Evolutionary conservation across 805 yeast species (phyloP), one percentile per base, ranked within the genome.

Genomic region (Maudiozyma bulderi): DNA sequence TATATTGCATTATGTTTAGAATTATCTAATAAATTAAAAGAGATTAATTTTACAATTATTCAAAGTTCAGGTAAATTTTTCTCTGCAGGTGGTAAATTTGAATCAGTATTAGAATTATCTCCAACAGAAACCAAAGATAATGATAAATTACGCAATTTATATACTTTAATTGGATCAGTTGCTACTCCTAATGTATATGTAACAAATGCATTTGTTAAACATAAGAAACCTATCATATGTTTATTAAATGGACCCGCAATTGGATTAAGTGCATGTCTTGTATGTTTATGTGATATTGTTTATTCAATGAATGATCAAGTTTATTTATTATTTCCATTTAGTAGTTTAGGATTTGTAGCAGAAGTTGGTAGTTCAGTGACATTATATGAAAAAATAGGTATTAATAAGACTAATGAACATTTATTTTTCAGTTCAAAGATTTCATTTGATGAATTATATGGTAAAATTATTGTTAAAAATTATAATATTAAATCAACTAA

Each of bases 211-310:
- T 79, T 86, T 61, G 76, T 77, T 54, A 75, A 77, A 54, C 96
- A 88, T 66, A 67, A 73, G 6, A 88, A 87, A 61, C 73, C 86
- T 3, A 69, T 88, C 37, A 80, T 81, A 14, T 78, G 79, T 46
- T 89, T 87, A 3, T 71, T 88, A 48, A 88, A 88, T 61, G 96
- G 96, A 0, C 95, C 96, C 0, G 95, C 81, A 6, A 75, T 88
- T 52, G 96, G 96, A 0, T 73, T 88, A 47, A 71, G 81, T 31
- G 80, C 90, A 6, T 85, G 87, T 0, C 62, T 88, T 46, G 82
- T 86, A 11, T 75, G 82, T 39, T 68, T 84, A 47, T 78, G 85
- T 64, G 96, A 88, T 64, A 72, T 88, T 50, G 71, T 88, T 10
- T 86, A 84, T 59, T 82, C 82, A 9, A 75, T 73, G 53, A 79